Percentiles rank a stretch among this genome's conserved stretches.
Conservation (phyloP, 176 grass and related monocot species). For the Zea mays region DNA sequence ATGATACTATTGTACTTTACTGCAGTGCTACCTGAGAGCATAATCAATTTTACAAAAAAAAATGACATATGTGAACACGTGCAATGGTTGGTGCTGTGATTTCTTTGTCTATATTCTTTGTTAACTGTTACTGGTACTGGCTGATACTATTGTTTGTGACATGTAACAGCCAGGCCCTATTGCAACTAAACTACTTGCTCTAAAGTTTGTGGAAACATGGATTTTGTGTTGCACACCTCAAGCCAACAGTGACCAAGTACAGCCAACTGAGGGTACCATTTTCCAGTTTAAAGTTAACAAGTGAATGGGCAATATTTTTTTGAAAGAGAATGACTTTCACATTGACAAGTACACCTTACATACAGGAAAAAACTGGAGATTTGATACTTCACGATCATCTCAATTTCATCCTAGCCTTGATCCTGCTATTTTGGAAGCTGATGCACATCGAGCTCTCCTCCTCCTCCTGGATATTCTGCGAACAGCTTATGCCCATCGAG, state of each 20-base stretch:
- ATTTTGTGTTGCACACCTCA: slow-evolving; percentile 67
- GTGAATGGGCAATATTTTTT: slow-evolving; percentile 24
- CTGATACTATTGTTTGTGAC: slow-evolving; percentile 43
- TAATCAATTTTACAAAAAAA: slow-evolving; percentile 8
- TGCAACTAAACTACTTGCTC: slow-evolving; percentile 68
- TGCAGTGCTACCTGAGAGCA: not conserved
- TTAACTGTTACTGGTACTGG: slow-evolving; percentile 39
- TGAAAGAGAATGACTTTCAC: slow-evolving; percentile 15
- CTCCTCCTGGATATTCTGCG: slow-evolving; percentile 78
- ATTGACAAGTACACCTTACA: slow-evolving; percentile 38
- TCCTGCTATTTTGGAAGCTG: slow-evolving; percentile 68
- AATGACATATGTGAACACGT: slow-evolving; percentile 30
- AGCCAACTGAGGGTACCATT: slow-evolving; percentile 51
- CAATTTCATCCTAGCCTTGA: slow-evolving; percentile 61
- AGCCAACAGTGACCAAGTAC: slow-evolving; percentile 45
- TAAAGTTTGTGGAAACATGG: slow-evolving; percentile 91
- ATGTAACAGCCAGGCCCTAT: slow-evolving; percentile 59
- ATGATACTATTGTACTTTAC: slow-evolving; percentile 13
- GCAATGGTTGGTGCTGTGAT: slow-evolving; percentile 19
- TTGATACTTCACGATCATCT: slow-evolving; percentile 64
- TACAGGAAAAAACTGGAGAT: slow-evolving; percentile 61
- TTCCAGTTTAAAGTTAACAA: slow-evolving; percentile 15
- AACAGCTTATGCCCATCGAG: slow-evolving; percentile 60
- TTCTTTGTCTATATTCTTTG: slow-evolving; percentile 21
- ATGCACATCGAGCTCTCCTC: slow-evolving; percentile 62